A percentile compares a stretch with the other conserved stretches of the same genome.
These are phyloP conservation scores for Sungouiozyma intestinalis DNA, from an alignment of 805 yeast species.

Conservation along the genomic window DNA sequence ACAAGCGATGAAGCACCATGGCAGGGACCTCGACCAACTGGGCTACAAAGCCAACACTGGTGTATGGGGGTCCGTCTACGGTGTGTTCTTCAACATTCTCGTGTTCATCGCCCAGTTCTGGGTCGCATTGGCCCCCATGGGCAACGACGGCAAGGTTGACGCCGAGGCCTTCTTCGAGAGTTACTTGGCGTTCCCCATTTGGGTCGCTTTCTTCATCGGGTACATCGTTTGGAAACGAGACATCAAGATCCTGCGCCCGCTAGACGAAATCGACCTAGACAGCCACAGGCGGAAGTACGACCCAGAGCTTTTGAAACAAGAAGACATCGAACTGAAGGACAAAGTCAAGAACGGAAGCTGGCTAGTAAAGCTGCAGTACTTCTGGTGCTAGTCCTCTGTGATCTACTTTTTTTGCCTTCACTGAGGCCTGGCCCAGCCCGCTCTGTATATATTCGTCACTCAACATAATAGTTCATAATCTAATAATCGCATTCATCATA, in stretches of 20 bases:
- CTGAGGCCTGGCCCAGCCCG: too few relatives aligned
- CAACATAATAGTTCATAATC: too few relatives aligned
- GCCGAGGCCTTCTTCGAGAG: constrained; percentile 40
- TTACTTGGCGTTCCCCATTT: constrained; percentile 40
- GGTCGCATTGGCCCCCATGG: constrained; percentile 53
- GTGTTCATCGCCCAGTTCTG: constrained; percentile 51
- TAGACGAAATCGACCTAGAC: constrained; percentile 34
- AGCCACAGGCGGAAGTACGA: constrained; percentile 33
- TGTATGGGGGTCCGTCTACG: constrained; percentile 39
- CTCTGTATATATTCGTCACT: too few relatives aligned
- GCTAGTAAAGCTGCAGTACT: constrained; percentile 28
- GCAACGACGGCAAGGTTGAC: constrained; percentile 25
- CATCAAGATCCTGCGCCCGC: constrained; percentile 25
- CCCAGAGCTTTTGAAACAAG: constrained; percentile 32
- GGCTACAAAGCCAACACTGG: constrained; percentile 44
- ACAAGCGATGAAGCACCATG: constrained; percentile 42
- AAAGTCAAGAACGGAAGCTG: constrained; percentile 8
- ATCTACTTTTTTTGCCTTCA: too few relatives aligned
- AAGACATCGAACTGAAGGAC: constrained; percentile 30
- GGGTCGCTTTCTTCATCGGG: constrained; percentile 35
- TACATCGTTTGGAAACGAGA: constrained; percentile 40
- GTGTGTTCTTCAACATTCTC: constrained; percentile 37
- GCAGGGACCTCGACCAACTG: constrained; percentile 35
- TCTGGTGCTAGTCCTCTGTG: constrained; percentile 34
- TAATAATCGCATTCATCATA: too few relatives aligned